Evolutionary conservation across 306 rosid genomes (phyloP).

Genomic region (Oxytropis ochrocephala): DNA sequence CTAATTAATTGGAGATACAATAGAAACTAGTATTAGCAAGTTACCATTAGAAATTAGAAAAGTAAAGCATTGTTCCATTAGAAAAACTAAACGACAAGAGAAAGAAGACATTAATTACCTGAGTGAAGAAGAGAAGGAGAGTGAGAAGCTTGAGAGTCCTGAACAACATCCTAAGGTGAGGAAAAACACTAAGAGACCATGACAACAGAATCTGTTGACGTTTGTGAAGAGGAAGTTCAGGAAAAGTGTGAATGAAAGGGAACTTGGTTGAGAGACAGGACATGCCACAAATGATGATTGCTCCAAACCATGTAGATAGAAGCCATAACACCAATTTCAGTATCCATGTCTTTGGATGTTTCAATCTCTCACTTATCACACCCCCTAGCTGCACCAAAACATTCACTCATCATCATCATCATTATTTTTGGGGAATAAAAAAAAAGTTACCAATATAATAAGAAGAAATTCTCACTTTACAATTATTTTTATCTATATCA

Average conservation of each 20-base stretch:
- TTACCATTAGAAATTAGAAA: too few species aligned
- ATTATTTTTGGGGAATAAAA: too few species aligned
- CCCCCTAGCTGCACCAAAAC: conserved; percentile 39
- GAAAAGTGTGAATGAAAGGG: conserved; percentile 42
- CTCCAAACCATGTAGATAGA: conserved; percentile 61
- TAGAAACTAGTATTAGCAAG: too few species aligned
- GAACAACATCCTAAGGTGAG: conserved; percentile 37
- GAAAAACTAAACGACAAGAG: too few species aligned
- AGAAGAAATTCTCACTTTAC: too few species aligned
- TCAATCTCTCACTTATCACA: conserved; percentile 34
- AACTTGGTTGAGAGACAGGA: conserved; percentile 26
- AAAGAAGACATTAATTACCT: too few species aligned
- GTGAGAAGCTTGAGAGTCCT: conserved; percentile 47
- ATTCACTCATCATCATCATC: not conserved
- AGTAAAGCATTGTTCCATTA: too few species aligned
- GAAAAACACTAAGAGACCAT: conserved; percentile 43
- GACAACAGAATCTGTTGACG: conserved; percentile 41
- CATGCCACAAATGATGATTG: conserved; percentile 44
- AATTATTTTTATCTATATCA: too few species aligned
- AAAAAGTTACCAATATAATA: too few species aligned
- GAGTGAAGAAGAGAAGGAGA: conserved; percentile 57
- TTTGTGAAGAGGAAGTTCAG: conserved; percentile 19
- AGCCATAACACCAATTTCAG: conserved; percentile 34
- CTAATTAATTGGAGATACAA: too few species aligned
- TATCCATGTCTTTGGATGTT: conserved; percentile 47